A percentile compares a stretch with the other conserved stretches of the same genome.
Conservation (phyloP, 306 rosid species). For the Prosopis cineraria region DNA sequence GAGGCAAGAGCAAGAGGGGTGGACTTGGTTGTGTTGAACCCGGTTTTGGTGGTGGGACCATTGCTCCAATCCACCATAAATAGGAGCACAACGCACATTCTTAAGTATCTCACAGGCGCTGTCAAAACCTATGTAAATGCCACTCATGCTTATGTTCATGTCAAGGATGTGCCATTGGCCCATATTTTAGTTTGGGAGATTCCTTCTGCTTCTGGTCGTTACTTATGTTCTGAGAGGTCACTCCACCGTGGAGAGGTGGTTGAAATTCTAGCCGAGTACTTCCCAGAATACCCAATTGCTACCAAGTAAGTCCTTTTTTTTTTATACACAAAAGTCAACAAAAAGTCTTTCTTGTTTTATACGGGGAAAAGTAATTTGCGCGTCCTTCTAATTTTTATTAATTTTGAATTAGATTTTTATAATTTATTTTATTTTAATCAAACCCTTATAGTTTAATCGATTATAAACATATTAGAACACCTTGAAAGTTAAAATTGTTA, state of each 20-base stretch:
- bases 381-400: too few species aligned
- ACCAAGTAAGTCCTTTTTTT: slow-evolving; percentile 56
- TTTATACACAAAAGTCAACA: too few species aligned
- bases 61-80: slow-evolving; percentile 69
- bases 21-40: too few species aligned
- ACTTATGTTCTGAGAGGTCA: slow-evolving; percentile 67
- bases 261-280: slow-evolving; percentile 64
- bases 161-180: slow-evolving; percentile 75
- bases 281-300: slow-evolving; percentile 80
- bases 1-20: slow-evolving; percentile 62
- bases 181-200: slow-evolving; percentile 71
- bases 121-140: slow-evolving; percentile 77
- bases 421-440: too few species aligned
- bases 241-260: slow-evolving; percentile 84
- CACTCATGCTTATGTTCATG: slow-evolving; percentile 74
- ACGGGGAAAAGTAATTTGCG: too few species aligned
- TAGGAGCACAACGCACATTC: slow-evolving; percentile 71
- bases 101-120: slow-evolving; percentile 75
- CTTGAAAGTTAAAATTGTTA: too few species aligned
- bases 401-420: too few species aligned
- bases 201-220: slow-evolving; percentile 72
- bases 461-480: too few species aligned
- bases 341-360: too few species aligned
- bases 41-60: slow-evolving; percentile 79
- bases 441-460: too few species aligned